These are phyloP conservation scores for Cryphonectria carpinicola DNA, from an alignment of 2,329 filamentous ascomycete species.

Conservation along the genomic window DNA sequence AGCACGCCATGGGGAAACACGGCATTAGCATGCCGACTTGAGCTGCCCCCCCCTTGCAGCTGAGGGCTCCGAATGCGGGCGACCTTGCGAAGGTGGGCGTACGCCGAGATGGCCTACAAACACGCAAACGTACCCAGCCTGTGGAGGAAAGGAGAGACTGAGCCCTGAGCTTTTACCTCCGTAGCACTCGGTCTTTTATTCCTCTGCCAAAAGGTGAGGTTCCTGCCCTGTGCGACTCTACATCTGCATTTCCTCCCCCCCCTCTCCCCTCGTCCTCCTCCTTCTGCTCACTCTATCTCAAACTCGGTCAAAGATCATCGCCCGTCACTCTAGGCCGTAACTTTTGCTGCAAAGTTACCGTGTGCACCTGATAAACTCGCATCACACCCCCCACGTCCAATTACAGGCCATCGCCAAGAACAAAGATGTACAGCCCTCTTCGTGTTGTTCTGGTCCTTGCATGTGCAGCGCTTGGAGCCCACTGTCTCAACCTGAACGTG, in stretches of 20 bases:
- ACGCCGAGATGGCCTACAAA: neutral
- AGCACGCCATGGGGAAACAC: neutral
- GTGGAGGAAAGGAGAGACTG: neutral
- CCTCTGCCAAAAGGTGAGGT: neutral
- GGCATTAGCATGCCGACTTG: neutral
- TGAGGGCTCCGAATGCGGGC: neutral
- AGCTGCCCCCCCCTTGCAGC: neutral
- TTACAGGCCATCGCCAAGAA: conserved; percentile 2
- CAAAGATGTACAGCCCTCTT: conserved; percentile 9
- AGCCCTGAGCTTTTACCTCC: neutral
- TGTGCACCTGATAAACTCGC: neutral
- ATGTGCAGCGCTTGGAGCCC: conserved; percentile 1
- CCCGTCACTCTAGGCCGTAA: neutral
- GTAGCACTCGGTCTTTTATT: neutral
- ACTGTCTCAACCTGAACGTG: conserved; percentile 40
- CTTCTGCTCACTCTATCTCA: neutral
- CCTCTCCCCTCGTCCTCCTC: neutral
- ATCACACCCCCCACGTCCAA: neutral
- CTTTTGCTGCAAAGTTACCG: neutral
- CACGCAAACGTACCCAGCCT: neutral
- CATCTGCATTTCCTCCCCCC: neutral
- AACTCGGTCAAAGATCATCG: conserved; percentile 1
- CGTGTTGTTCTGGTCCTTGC: conserved; percentile 11
- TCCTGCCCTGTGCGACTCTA: neutral
- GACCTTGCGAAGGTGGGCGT: neutral